Evolutionary conservation across 2,329 filamentous ascomycete species (phyloP).

Genomic region (Colletotrichum agaves): DNA sequence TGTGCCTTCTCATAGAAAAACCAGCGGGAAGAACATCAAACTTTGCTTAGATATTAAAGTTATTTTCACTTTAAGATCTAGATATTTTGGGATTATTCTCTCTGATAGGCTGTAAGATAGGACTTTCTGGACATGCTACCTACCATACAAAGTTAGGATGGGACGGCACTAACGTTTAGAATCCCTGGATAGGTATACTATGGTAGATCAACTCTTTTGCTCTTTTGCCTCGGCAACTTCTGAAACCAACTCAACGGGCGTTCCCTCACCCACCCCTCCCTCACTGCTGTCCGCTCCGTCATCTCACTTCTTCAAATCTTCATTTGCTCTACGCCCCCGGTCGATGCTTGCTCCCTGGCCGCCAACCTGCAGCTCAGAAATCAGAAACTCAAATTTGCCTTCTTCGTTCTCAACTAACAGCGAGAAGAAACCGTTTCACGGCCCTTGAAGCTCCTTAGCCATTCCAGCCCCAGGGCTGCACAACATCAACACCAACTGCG

Average conservation of each 20-base stretch:
- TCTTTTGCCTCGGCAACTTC: no score
- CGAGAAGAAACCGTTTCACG: constrained; percentile 34
- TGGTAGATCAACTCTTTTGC: no score
- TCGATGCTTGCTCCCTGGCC: not conserved
- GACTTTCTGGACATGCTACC: no score
- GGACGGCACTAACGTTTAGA: no score
- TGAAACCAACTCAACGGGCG: constrained; percentile 20
- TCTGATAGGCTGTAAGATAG: no score
- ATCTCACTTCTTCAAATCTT: constrained; percentile 20
- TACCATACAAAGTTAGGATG: no score
- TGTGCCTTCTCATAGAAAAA: no score
- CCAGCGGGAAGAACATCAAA: no score
- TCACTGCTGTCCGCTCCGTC: constrained; percentile 7
- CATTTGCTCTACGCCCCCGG: not conserved
- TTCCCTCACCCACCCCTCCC: constrained; percentile 15
- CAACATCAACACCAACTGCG: not conserved
- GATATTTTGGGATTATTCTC: no score
- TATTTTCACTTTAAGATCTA: no score
- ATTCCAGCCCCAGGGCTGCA: not conserved
- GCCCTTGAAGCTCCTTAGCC: not conserved
- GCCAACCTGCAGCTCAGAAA: not conserved
- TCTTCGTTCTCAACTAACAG: constrained; percentile 14
- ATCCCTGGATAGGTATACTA: no score
- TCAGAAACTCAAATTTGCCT: not conserved
- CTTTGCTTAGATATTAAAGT: no score